phyloP scores from a whole-genome alignment of 163 green algal genomes.

The Coccomyxa subellipsoidea region DNA sequence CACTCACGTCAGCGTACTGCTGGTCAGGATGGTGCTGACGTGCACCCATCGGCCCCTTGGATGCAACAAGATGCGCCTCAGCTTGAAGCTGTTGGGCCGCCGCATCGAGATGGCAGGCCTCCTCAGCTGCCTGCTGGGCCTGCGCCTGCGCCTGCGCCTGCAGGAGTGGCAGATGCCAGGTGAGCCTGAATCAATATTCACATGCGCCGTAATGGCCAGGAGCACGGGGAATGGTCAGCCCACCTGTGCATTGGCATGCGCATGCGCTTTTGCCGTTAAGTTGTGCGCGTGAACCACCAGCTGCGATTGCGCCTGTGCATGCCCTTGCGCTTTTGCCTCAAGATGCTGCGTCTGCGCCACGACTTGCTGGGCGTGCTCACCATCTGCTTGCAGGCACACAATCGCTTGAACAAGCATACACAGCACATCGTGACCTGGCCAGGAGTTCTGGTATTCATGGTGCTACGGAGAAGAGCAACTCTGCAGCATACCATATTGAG shows the following conservation, averaged over 20 bases:
- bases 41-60: background rate
- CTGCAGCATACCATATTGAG: background rate
- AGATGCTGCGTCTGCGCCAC: constrained; percentile 22
- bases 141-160: constrained; percentile 30
- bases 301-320: constrained; percentile 32
- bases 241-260: constrained; percentile 31
- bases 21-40: background rate
- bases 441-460: too few species aligned
- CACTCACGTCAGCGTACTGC: background rate
- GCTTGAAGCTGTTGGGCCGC: constrained; percentile 30
- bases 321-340: constrained; percentile 24
- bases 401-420: background rate
- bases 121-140: constrained; percentile 24
- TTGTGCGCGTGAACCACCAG: constrained; percentile 22
- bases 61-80: constrained; percentile 10
- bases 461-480: background rate
- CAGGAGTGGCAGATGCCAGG: background rate
- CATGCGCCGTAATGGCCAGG: background rate
- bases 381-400: background rate
- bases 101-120: constrained; percentile 27
- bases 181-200: background rate
- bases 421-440: too few species aligned
- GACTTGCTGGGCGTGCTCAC: constrained; percentile 1
- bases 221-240: background rate
- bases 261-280: constrained; percentile 25